A percentile compares a stretch with the other conserved stretches of the same genome.
Evolutionary conservation across 2,329 filamentous ascomycete species (phyloP).

Genomic region (Sordariomycetes sp.): DNA sequence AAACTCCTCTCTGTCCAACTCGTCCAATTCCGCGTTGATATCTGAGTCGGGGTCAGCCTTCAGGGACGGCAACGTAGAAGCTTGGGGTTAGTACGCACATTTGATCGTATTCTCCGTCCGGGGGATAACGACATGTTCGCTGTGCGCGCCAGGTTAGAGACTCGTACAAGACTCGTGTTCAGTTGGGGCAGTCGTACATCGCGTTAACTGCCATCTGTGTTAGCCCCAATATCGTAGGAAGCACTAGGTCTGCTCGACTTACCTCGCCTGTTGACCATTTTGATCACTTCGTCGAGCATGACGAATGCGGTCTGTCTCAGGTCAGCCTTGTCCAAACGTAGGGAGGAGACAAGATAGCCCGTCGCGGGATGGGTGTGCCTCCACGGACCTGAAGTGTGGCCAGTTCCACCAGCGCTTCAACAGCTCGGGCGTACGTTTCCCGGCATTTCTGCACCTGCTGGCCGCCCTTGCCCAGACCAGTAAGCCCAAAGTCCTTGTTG

Average conservation of each 20-base stretch:
- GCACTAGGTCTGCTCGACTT: conserved; percentile 15
- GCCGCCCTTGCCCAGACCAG: conserved; percentile 89
- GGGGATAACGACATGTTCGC: conserved; percentile 91
- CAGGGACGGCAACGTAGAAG: too few species aligned
- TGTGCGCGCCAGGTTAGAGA: conserved; percentile 22
- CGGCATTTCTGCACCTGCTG: conserved; percentile 92
- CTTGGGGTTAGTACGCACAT: conserved; percentile 38
- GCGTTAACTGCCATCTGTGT: conserved; percentile 60
- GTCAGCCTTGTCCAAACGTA: not conserved
- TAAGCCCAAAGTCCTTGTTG: conserved; percentile 92
- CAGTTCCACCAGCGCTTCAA: conserved; percentile 90
- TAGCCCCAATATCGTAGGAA: conserved; percentile 9
- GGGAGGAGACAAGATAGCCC: not conserved
- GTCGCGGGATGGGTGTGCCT: not conserved
- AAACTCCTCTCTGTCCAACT: conserved; percentile 95
- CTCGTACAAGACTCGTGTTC: not conserved
- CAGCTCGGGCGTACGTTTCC: conserved; percentile 91
- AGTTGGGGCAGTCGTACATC: conserved; percentile 46
- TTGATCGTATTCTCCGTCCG: conserved; percentile 99
- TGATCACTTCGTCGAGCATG: conserved; percentile 97
- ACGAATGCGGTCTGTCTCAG: conserved; percentile 73
- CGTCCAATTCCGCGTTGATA: conserved; percentile 96
- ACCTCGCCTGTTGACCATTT: conserved; percentile 95
- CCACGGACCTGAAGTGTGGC: conserved; percentile 68
- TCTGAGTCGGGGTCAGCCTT: conserved; percentile 34